Base-by-base conservation (phyloP, 352 stramenopile genomes). In the Phytophthora agathidicida region DNA sequence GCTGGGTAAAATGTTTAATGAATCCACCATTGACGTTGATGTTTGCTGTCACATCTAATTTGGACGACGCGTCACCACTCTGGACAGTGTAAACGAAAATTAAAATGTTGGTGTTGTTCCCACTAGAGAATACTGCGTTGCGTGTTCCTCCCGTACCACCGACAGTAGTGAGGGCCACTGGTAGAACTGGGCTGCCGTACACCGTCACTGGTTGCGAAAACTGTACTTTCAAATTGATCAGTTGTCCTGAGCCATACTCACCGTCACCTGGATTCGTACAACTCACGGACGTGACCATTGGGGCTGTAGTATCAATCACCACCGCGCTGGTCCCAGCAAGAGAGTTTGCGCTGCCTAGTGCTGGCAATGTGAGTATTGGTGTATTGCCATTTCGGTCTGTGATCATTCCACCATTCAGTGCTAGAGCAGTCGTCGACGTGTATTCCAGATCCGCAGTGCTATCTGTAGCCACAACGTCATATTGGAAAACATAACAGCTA, bases 41-140 rank as follows among this genome's bases (percentile, higher is more conserved):
- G 13, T 50, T 75, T 1, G 73, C 57, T 14, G 66, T 83, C 36
- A 83, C 80, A 45, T 89, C 83, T 38, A 94, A 56, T 1, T 38
- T 65, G 2, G 59, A 67, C 4, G 77, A 67, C 1, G 71, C 52
- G 24, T 93, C 84, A 14, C 82, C 84, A 16, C 28, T 65, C 37
- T 90, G 71, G 2, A 94, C 83, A 3, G 77, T 65, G 52, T 93
- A 95, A 11, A 80, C 32, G 55, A 95, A 95, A 7, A 82, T 45
- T 3, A 95, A 70, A 0, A 66, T 76, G 33, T 82, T 65, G 3
- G 84, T 85, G 35, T 91, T 89, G 67, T 93, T 95, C 7, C 86
- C 86, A 20, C 68, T 71, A 0, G 45, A 46, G 46, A 88, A 89
- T 4, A 60, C 38, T 5, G 84, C 79, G 37, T 69, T 64, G 0